A percentile compares a stretch with the other conserved stretches of the same genome.
Conservation (phyloP, 108 stramenopile species). For the Skeletonema marinoi region DNA sequence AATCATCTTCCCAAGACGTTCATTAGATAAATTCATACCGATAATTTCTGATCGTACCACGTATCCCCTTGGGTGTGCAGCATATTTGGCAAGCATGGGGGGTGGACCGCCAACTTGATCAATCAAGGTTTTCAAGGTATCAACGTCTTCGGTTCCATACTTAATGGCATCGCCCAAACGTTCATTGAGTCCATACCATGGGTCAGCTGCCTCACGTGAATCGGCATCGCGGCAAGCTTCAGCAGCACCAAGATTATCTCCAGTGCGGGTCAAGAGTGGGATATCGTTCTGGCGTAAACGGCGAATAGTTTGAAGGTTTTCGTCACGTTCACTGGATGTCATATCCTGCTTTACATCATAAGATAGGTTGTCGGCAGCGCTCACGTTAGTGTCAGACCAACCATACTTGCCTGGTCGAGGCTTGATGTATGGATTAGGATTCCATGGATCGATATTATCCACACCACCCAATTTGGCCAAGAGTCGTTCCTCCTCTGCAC, state of each 20-base stretch:
- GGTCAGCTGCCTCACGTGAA: conserved; percentile 55
- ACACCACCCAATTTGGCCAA: conserved; percentile 2
- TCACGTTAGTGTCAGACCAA: conserved; percentile 30
- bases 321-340: conserved; percentile 67
- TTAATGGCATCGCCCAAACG: conserved; percentile 77
- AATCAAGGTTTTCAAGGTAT: conserved; percentile 51
- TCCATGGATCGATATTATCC: conserved; percentile 61
- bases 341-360: conserved; percentile 49
- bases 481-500: conserved; percentile 11
- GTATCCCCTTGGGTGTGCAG: conserved; percentile 47
- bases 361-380: background rate
- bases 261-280: conserved; percentile 50
- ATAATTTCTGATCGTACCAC: conserved; percentile 72
- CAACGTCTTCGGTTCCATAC: conserved; percentile 62
- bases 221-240: conserved; percentile 74
- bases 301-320: conserved; percentile 73
- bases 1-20: conserved; percentile 33
- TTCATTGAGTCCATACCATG: conserved; percentile 86
- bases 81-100: conserved; percentile 51
- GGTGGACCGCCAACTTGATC: conserved; percentile 79
- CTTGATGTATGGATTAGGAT: conserved; percentile 83
- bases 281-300: conserved; percentile 65
- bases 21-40: conserved; percentile 57
- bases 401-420: conserved; percentile 78
- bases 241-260: conserved; percentile 48